Conservation (phyloP, 257 asterid species). For the Thymus quinquecostatus region DNA sequence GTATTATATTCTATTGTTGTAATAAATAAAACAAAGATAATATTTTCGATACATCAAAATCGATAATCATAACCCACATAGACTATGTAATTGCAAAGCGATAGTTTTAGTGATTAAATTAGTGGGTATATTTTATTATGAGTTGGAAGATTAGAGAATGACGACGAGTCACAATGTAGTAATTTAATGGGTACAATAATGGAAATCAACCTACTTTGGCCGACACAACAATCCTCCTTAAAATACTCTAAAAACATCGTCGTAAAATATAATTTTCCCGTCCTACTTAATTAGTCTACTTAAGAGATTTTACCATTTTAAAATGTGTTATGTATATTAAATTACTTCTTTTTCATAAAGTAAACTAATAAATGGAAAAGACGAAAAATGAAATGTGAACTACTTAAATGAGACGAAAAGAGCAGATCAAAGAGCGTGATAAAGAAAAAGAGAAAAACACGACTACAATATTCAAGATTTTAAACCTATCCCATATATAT, state of each 20-base stretch:
- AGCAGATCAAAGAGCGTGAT: too few species aligned
- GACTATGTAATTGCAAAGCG: conserved; percentile 11
- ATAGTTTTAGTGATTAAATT: conserved; percentile 19
- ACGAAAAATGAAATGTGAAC: too few species aligned
- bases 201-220: conserved; percentile 39
- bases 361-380: background rate
- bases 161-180: conserved; percentile 32
- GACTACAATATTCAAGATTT: too few species aligned
- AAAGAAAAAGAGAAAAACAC: too few species aligned
- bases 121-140: conserved; percentile 9
- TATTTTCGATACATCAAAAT: conserved; percentile 28
- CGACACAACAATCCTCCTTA: conserved; percentile 32
- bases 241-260: conserved; percentile 14
- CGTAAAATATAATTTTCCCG: too few species aligned
- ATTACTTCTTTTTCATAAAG: background rate
- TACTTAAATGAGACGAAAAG: too few species aligned
- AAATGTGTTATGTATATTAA: too few species aligned
- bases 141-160: conserved; percentile 39
- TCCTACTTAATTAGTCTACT: too few species aligned
- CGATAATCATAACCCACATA: conserved; percentile 23
- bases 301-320: too few species aligned
- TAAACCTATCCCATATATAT: background rate
- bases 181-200: conserved; percentile 28
- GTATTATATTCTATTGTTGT: conserved; percentile 14
- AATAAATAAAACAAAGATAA: background rate